Evolutionary conservation across 805 yeast genomes (phyloP).

Genomic region (Debaryomyces maramus): DNA sequence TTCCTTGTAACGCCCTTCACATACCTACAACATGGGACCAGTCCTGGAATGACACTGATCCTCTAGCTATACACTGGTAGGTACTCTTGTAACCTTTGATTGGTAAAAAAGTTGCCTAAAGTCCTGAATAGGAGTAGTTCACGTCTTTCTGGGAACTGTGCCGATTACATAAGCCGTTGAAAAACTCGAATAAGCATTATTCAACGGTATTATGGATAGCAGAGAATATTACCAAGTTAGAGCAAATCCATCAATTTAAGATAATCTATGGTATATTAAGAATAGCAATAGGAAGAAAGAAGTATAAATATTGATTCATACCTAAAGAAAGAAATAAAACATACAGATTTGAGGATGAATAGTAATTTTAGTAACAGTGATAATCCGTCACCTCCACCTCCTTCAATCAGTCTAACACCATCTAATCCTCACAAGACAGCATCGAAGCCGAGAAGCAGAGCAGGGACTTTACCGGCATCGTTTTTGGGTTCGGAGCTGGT

Average conservation of each 20-base stretch:
- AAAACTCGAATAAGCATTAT: not conserved
- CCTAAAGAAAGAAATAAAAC: not conserved
- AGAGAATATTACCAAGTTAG: no score
- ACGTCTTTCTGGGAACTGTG: not conserved
- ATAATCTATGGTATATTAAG: not conserved
- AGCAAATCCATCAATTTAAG: no score
- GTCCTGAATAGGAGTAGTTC: not conserved
- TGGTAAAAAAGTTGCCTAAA: not conserved
- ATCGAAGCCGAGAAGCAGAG: slow-evolving; percentile 57
- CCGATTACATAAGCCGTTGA: not conserved
- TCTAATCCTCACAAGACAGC: slow-evolving; percentile 24
- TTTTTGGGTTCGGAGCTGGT: slow-evolving; percentile 26
- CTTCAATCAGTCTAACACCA: slow-evolving; percentile 30
- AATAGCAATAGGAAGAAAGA: no score
- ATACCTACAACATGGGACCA: not conserved
- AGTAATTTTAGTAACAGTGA: slow-evolving; percentile 7
- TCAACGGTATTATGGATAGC: no score
- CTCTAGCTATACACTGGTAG: not conserved
- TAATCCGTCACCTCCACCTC: slow-evolving; percentile 28
- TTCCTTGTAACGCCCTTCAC: not conserved
- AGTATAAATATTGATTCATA: not conserved
- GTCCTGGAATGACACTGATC: not conserved
- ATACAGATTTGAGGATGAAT: slow-evolving; percentile 5
- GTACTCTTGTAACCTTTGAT: not conserved
- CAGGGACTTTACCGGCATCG: slow-evolving; percentile 77